Percentiles rank a stretch among this genome's conserved stretches.
Conservation (phyloP, 352 stramenopile genomes). For the Phytopythium oedochilum region DNA sequence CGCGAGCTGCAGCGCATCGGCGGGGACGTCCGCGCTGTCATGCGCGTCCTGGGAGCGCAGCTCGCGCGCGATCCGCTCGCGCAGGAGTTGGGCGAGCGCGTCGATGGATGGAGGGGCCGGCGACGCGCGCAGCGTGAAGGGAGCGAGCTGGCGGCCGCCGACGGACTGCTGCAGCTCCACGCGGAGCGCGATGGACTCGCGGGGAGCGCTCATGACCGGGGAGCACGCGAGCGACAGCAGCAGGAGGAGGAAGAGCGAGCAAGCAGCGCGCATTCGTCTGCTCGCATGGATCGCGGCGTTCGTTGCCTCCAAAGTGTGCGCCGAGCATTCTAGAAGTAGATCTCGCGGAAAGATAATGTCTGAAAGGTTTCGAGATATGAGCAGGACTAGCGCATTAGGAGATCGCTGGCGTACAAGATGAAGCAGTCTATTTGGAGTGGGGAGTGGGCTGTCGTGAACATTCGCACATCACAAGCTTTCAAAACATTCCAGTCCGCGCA, state of each 20-base stretch:
- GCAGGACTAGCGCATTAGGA: no score
- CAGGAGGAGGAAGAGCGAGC: background rate
- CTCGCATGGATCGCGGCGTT: no score
- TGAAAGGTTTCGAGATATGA: no score
- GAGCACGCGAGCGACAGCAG: background rate
- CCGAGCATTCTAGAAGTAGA: no score
- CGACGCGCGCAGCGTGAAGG: conserved; percentile 18
- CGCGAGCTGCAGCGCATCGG: conserved; percentile 11
- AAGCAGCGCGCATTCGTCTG: background rate
- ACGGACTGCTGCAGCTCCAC: conserved; percentile 36
- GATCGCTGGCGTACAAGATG: no score
- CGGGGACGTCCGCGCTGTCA: background rate
- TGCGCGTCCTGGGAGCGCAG: conserved; percentile 1
- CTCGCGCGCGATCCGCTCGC: conserved; percentile 11
- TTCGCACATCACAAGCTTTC: no score
- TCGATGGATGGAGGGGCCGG: conserved; percentile 12
- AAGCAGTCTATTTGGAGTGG: no score
- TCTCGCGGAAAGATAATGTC: no score
- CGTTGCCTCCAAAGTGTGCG: no score
- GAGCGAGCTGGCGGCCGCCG: conserved; percentile 10
- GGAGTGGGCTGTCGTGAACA: no score
- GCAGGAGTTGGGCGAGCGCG: conserved; percentile 19
- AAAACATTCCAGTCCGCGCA: no score
- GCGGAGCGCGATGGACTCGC: conserved; percentile 12
- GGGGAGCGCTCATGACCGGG: background rate